phyloP scores from a whole-genome alignment of 345 rosid species.

The Eucalyptus guilfoylei region DNA sequence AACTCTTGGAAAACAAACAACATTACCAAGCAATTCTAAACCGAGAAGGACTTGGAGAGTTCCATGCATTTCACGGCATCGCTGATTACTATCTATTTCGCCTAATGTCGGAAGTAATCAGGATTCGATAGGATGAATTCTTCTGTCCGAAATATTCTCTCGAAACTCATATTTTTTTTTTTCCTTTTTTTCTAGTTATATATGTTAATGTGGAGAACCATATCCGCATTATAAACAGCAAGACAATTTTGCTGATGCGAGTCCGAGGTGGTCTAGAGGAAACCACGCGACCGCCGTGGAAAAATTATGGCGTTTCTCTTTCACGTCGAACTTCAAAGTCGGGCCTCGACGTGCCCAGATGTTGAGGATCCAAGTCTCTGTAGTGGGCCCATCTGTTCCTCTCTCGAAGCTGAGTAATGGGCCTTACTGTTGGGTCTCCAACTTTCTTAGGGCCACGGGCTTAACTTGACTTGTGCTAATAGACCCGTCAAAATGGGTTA shows the following conservation, averaged over 20 bases:
- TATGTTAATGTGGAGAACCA: background rate
- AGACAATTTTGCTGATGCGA: background rate
- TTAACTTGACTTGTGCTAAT: background rate
- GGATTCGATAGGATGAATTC: background rate
- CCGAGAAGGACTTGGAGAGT: background rate
- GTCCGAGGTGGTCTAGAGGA: background rate
- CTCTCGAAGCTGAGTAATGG: background rate
- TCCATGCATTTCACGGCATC: background rate
- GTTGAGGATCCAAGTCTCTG: background rate
- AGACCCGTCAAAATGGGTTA: background rate
- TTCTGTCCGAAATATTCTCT: background rate
- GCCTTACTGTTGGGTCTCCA: background rate
- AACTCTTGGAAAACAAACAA: too few relatives aligned
- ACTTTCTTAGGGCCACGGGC: background rate
- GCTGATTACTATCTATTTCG: accelerated
- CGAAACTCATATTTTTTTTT: accelerated
- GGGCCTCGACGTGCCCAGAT: background rate
- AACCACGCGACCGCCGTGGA: background rate
- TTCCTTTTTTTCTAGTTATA: background rate
- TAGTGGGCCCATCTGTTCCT: background rate
- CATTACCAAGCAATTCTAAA: background rate
- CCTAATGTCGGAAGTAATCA: accelerated
- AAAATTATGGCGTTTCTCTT: background rate
- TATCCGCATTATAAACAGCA: background rate
- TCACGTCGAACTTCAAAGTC: background rate